Evolutionary conservation across 495 filamentous ascomycete genomes (phyloP).

Genomic region (Annulohypoxylon bovei): DNA sequence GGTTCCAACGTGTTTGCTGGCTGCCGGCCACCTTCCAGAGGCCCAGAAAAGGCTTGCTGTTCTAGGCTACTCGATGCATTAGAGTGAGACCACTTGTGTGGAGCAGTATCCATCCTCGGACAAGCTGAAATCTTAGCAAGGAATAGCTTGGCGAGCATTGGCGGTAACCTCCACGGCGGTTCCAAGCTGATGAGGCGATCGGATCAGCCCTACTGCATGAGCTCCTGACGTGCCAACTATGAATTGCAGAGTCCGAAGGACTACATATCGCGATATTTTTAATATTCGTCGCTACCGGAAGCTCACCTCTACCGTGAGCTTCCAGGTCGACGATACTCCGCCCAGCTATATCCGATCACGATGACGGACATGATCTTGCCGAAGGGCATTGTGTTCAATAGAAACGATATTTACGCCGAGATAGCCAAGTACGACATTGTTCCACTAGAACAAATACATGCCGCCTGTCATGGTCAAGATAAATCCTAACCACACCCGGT

Average conservation of each 20-base stretch:
- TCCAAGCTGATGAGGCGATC: slow-evolving; percentile 39
- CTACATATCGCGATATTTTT: slow-evolving; percentile 35
- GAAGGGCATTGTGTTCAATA: slow-evolving; percentile 61
- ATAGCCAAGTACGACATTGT: slow-evolving; percentile 59
- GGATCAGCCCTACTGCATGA: slow-evolving; percentile 32
- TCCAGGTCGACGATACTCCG: slow-evolving; percentile 38
- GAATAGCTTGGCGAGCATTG: slow-evolving; percentile 39
- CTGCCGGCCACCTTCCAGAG: slow-evolving; percentile 28
- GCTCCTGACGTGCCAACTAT: slow-evolving; percentile 41
- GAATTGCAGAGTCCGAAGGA: slow-evolving; percentile 41
- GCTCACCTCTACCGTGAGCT: slow-evolving; percentile 35
- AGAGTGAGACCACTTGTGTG: slow-evolving; percentile 43
- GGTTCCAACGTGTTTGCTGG: slow-evolving; percentile 40
- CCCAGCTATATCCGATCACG: slow-evolving; percentile 33
- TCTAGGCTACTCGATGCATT: slow-evolving; percentile 46
- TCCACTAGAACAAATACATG: slow-evolving; percentile 58
- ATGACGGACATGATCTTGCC: slow-evolving; percentile 54
- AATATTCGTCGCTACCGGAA: slow-evolving; percentile 36
- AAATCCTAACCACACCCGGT: slow-evolving; percentile 30
- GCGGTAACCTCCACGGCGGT: slow-evolving; percentile 36
- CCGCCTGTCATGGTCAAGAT: slow-evolving; percentile 61
- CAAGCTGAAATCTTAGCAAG: slow-evolving; percentile 42
- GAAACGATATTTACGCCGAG: slow-evolving; percentile 53
- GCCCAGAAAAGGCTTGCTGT: slow-evolving; percentile 35
- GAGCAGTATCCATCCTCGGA: slow-evolving; percentile 39